A percentile compares a stretch with the other conserved stretches of the same genome.
phyloP scores from a whole-genome alignment of 148 eudicot genomes.

The Fagopyrum esculentum region DNA sequence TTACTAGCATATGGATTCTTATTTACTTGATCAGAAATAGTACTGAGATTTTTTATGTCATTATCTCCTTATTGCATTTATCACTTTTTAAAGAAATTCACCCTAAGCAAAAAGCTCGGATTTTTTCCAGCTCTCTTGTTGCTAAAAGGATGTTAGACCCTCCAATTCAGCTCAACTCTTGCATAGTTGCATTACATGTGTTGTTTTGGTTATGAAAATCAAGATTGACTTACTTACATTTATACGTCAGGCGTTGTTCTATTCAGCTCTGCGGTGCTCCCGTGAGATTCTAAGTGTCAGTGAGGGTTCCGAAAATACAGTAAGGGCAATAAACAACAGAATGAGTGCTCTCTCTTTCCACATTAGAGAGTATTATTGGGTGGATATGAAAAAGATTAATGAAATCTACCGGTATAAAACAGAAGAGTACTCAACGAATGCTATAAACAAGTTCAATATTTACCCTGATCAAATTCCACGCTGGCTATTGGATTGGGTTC shows the following conservation, averaged over 20 bases:
- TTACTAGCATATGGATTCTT: neutral
- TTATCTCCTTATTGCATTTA: no score
- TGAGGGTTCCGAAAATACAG: constrained; percentile 69
- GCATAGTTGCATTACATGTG: neutral
- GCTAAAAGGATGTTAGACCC: no score
- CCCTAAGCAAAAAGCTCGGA: no score
- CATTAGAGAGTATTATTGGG: constrained; percentile 94
- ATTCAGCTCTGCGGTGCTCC: constrained; percentile 80
- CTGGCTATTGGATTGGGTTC: constrained; percentile 96
- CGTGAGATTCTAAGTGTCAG: constrained; percentile 67
- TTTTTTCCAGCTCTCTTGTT: no score
- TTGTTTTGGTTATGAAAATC: neutral
- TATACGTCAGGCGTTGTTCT: constrained; percentile 57
- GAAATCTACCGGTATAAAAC: constrained; percentile 92
- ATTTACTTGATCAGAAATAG: no score
- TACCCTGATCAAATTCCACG: constrained; percentile 92
- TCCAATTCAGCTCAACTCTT: no score
- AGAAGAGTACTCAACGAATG: constrained; percentile 84
- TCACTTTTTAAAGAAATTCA: no score
- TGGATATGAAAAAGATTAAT: constrained; percentile 80
- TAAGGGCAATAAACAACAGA: constrained; percentile 71
- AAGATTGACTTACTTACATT: neutral
- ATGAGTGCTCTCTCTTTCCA: constrained; percentile 90
- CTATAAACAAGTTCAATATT: constrained; percentile 90
- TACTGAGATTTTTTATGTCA: no score